phyloP scores from a whole-genome alignment of 1,139 yeast genomes.

The Hyphopichia fennica region DNA sequence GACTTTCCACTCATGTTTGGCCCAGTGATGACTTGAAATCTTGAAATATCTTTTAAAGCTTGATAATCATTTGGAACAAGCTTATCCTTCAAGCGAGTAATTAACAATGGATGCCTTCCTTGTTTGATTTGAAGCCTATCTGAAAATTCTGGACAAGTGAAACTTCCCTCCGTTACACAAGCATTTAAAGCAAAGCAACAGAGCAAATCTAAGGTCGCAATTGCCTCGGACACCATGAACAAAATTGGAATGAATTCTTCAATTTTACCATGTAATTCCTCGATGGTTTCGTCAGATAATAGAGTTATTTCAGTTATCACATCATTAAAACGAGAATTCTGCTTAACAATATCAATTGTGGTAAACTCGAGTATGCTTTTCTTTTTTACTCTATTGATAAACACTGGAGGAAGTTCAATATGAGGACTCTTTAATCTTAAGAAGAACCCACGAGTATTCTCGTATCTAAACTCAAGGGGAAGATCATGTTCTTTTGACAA shows the following conservation, averaged over 20 bases:
- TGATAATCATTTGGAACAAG: slow-evolving; percentile 40
- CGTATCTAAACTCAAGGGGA: slow-evolving; percentile 30
- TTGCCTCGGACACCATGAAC: slow-evolving; percentile 45
- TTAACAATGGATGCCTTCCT: slow-evolving; percentile 44
- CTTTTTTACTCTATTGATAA: slow-evolving; percentile 32
- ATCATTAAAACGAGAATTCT: slow-evolving; percentile 38
- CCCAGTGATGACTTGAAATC: slow-evolving; percentile 46
- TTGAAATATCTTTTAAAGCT: slow-evolving; percentile 29
- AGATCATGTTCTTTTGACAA: slow-evolving; percentile 20
- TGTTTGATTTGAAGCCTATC: slow-evolving; percentile 24
- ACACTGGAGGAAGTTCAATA: slow-evolving; percentile 24
- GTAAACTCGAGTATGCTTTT: slow-evolving; percentile 36
- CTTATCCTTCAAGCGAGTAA: slow-evolving; percentile 14
- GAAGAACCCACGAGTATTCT: slow-evolving; percentile 36
- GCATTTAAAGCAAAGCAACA: slow-evolving; percentile 33
- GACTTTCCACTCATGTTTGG: slow-evolving; percentile 59
- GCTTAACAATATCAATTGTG: slow-evolving; percentile 40
- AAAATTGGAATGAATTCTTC: slow-evolving; percentile 27
- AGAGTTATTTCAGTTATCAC: slow-evolving; percentile 37
- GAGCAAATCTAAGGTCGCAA: slow-evolving; percentile 42
- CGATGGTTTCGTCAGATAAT: slow-evolving; percentile 39
- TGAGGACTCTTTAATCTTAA: slow-evolving; percentile 22
- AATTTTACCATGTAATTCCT: slow-evolving; percentile 24
- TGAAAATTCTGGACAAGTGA: slow-evolving; percentile 34
- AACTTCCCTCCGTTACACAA: slow-evolving; percentile 15